These are phyloP conservation scores for Dendrobium catenatum DNA, from an alignment of 106 monocot species.

Conservation along the genomic window DNA sequence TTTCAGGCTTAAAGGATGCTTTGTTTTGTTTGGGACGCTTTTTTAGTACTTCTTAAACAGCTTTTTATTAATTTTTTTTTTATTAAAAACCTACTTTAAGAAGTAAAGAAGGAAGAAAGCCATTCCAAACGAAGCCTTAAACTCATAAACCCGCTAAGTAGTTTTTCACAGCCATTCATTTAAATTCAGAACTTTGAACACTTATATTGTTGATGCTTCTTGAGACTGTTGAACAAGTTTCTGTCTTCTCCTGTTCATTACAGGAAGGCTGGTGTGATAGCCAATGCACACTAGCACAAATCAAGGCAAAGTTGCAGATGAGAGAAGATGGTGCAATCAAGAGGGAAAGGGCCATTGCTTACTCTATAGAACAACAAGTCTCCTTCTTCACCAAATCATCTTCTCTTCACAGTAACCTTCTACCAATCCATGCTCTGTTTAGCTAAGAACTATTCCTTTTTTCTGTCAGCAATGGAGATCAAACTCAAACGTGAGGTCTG, in stretches of 20 bases:
- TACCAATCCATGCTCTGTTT: neutral
- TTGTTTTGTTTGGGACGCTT: no score
- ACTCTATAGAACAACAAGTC: conserved; percentile 58
- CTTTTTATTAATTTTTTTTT: no score
- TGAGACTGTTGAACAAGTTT: no score
- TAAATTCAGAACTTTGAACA: no score
- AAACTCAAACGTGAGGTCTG: conserved; percentile 13
- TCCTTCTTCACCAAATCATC: neutral
- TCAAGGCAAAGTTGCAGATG: conserved; percentile 54
- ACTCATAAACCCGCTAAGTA: no score
- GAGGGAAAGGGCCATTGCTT: conserved; percentile 74
- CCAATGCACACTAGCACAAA: conserved; percentile 53
- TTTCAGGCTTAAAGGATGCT: no score
- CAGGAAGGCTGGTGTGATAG: conserved; percentile 82
- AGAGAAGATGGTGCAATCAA: conserved; percentile 60
- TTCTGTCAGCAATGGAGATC: conserved; percentile 40
- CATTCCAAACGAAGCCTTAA: no score
- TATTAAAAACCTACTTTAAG: no score
- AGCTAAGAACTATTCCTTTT: neutral
- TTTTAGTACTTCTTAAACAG: no score
- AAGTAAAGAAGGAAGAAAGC: no score
- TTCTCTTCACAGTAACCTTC: neutral
- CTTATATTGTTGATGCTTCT: no score
- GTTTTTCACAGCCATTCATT: no score
- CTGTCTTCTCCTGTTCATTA: neutral